Evolutionary conservation across 805 yeast species (phyloP).

Genomic region (Ogataea henricii): DNA sequence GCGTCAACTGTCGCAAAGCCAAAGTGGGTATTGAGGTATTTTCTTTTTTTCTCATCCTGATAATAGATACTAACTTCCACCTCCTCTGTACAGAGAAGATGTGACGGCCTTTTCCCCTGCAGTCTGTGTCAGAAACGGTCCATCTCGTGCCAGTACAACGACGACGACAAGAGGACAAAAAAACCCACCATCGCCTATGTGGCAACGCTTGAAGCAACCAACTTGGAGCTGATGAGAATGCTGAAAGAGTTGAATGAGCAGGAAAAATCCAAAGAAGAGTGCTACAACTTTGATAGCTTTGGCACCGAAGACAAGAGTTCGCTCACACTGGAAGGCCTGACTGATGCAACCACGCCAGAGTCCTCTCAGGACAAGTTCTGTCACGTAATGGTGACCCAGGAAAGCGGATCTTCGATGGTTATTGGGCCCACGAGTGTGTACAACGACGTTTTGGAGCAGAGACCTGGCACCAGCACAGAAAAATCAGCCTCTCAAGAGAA

Average conservation of each 20-base stretch:
- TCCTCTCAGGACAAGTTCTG: slow-evolving; percentile 4
- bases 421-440: slow-evolving; percentile 17
- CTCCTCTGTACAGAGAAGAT: slow-evolving; percentile 8
- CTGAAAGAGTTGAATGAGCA: slow-evolving; percentile 6
- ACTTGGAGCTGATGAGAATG: slow-evolving; percentile 5
- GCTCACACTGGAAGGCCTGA: neutral
- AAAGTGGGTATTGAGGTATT: slow-evolving; percentile 6
- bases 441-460: slow-evolving; percentile 10
- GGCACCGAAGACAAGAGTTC: too few relatives aligned
- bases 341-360: neutral
- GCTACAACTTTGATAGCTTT: neutral
- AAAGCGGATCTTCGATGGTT: slow-evolving; percentile 12
- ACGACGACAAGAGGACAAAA: slow-evolving; percentile 12
- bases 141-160: slow-evolving; percentile 2
- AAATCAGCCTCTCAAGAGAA: neutral
- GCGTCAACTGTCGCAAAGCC: slow-evolving; percentile 8
- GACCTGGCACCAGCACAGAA: neutral
- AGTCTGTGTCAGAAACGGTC: slow-evolving; percentile 7
- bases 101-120: slow-evolving; percentile 13
- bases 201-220: slow-evolving; percentile 12
- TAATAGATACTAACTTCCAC: slow-evolving; percentile 4
- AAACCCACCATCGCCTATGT: slow-evolving; percentile 13
- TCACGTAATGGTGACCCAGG: slow-evolving; percentile 12
- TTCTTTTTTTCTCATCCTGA: neutral
- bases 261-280: neutral